phyloP scores from a whole-genome alignment of 2,329 filamentous ascomycete genomes.

The Penicillium sp. region DNA sequence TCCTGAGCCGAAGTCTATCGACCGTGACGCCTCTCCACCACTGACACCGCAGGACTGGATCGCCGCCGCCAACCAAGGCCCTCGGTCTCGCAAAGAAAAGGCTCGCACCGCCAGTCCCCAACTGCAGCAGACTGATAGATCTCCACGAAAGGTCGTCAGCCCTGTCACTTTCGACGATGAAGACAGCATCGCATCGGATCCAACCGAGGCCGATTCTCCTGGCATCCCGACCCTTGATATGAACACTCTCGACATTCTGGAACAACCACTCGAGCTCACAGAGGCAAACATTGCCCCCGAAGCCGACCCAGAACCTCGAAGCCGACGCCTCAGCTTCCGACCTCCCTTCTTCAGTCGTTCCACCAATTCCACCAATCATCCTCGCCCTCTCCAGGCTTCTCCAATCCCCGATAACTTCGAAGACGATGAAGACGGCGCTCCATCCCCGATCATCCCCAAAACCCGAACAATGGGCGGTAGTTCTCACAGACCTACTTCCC shows the following conservation, averaged over 20 bases:
- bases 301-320: conserved; percentile 22
- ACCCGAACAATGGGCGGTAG: conserved; percentile 22
- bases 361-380: conserved; percentile 15
- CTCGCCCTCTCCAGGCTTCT: conserved; percentile 29
- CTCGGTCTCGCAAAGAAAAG: conserved; percentile 20
- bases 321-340: conserved; percentile 38
- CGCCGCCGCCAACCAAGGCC: conserved; percentile 38
- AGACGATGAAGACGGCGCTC: conserved; percentile 33
- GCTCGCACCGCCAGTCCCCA: conserved; percentile 7
- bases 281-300: conserved; percentile 20
- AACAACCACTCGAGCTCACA: conserved; percentile 15
- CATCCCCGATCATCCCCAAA: conserved; percentile 38
- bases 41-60: conserved; percentile 47
- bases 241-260: conserved; percentile 31
- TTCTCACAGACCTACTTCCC: conserved; percentile 13
- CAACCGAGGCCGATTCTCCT: conserved; percentile 27
- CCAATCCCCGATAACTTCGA: conserved; percentile 26
- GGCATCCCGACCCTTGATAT: conserved; percentile 35
- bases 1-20: conserved; percentile 11
- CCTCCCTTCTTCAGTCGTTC: conserved; percentile 40
- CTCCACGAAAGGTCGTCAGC: conserved; percentile 16
- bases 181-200: conserved; percentile 29
- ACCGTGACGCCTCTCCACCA: conserved; percentile 29
- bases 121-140: background rate
- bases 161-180: conserved; percentile 30